Conservation (phyloP, 1,284 basidiomycete species). For the Coriolopsis trogii region DNA sequence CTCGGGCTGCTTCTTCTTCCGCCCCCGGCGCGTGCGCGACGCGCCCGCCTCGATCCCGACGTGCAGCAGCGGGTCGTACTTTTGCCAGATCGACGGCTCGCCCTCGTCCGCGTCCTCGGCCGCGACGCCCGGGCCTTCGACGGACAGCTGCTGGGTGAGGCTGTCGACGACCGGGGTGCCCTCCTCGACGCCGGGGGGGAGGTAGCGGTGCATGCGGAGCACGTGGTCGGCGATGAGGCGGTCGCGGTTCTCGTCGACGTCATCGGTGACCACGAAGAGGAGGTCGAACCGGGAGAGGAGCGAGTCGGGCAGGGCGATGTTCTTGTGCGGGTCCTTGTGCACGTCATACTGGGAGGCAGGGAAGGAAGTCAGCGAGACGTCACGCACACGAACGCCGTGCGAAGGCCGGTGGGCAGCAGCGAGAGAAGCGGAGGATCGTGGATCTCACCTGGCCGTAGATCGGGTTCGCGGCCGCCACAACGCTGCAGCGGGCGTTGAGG, state of each 20-base stretch:
- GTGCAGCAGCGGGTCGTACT: conserved; percentile 95
- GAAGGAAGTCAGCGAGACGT: background rate
- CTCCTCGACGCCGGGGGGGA: conserved; percentile 96
- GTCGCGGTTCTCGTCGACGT: conserved; percentile 95
- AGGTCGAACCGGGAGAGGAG: conserved; percentile 99
- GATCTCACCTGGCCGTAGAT: conserved; percentile 91
- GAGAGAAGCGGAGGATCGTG: background rate
- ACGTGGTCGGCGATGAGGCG: conserved; percentile 97
- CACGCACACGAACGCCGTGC: background rate
- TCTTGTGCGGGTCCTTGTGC: conserved; percentile 98
- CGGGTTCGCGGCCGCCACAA: conserved; percentile 97
- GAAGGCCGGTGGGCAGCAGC: too few relatives aligned
- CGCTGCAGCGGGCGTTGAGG: conserved; percentile 96
- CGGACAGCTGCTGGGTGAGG: conserved; percentile 83
- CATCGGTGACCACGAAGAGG: conserved; percentile 97
- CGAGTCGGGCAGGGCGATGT: conserved; percentile 98
- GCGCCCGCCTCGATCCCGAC: conserved; percentile 59
- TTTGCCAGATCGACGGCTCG: conserved; percentile 90
- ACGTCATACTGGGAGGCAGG: conserved; percentile 87
- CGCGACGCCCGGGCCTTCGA: conserved; percentile 73
- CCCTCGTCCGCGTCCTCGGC: conserved; percentile 56
- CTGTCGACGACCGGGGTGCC: conserved; percentile 89
- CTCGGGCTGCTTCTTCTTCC: conserved; percentile 73
- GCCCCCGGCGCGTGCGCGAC: conserved; percentile 47
- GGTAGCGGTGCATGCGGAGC: conserved; percentile 95